Base-by-base conservation (phyloP, 140 eudicot species). In the Erigeron philadelphicus region DNA sequence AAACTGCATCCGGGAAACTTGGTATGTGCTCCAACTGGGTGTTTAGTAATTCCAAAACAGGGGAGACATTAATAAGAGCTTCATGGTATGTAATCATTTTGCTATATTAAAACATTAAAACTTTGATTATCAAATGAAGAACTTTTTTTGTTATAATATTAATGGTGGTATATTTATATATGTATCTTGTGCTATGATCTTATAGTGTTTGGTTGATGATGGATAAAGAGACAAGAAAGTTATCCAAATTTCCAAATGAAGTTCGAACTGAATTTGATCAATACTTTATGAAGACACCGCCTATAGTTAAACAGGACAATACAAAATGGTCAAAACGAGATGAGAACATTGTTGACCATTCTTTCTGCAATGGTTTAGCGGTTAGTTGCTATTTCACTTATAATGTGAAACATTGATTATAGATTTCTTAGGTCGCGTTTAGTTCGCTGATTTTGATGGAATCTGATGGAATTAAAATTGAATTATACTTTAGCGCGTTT, bases 131-230 rank as follows among this genome's bases (percentile, higher is more conserved):
- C n/a, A n/a, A 31, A 2, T 31, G 38, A 31, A 49, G 17, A 49
- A 49, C 55, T 49, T 49, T 13, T 13, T 49, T 13, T 12, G 11
- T 11, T 49, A 15, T 16, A 38, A 15, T 7, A 38, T 19, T 15
- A 16, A 46, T 45, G 57, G 18, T 45, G 31, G 45, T 11, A 66
- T 66, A 45, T 21, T 1, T 1, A 21, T 21, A 21, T 21, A 21
- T 21, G 25, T 65, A 31, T 38, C 18, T 15, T 50, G 38, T 68
- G 59, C 38, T 17, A 15, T 68, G 25, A 21, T 62, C 8, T 53
- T 59, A 19, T 73, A 87, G 95, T 59, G 73, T 84, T 9, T 79
- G 84, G 84, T 79, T 86, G 76, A 82, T 82, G 86, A 84, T 87
- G 90, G 80, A 84, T 72, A 67, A 72, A 45, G 64, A 75, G 73